Conservation (phyloP, 176 grass and related monocot species). For the Rhynchospora pubera region DNA sequence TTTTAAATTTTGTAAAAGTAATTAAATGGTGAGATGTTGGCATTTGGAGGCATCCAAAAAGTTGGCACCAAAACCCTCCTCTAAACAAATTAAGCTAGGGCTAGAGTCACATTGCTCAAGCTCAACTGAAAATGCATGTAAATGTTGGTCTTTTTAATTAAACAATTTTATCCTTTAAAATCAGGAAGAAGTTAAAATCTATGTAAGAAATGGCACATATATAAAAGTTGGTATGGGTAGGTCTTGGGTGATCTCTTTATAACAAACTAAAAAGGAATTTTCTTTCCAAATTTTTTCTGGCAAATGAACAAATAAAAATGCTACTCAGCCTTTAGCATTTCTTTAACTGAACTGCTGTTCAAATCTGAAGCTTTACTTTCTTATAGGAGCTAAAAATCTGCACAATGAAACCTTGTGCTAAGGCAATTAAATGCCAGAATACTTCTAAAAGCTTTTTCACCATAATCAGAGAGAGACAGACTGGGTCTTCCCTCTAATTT, state of each 20-base stretch:
- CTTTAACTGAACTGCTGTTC: not conserved
- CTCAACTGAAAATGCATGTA: not conserved
- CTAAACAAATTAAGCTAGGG: too few relatives aligned
- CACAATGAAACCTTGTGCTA: not conserved
- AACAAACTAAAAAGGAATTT: not conserved
- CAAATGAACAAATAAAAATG: not conserved
- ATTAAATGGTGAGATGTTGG: too few relatives aligned
- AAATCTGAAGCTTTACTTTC: constrained; percentile 1
- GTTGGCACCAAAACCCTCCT: too few relatives aligned
- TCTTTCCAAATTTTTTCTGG: not conserved
- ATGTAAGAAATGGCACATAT: not conserved
- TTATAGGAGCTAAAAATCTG: not conserved
- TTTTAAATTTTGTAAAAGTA: too few relatives aligned
- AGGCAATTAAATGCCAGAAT: not conserved
- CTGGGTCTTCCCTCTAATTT: not conserved
- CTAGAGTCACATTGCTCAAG: too few relatives aligned
- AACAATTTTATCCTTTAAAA: not conserved
- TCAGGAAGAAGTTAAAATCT: not conserved
- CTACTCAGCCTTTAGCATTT: not conserved
- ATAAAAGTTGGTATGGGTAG: not conserved
- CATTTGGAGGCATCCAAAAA: too few relatives aligned
- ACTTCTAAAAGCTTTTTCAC: not conserved
- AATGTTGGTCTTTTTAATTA: not conserved
- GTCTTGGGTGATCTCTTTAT: not conserved
- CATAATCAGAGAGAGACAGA: not conserved